These are phyloP conservation scores for Metschnikowia colocasiae DNA, from an alignment of 805 yeast species.

Conservation along the genomic window DNA sequence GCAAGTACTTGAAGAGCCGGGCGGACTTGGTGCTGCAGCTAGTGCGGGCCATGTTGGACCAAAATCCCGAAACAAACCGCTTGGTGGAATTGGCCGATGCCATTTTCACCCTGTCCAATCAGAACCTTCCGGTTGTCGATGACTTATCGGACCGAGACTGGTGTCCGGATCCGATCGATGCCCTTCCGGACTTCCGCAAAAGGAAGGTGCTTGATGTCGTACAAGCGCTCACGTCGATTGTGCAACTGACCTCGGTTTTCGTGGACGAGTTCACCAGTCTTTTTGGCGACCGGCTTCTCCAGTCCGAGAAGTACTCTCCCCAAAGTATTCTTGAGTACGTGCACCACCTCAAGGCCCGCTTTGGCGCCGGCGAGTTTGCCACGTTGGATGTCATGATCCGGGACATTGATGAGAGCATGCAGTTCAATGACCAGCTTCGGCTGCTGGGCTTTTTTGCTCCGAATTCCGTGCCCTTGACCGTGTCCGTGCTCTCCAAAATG, in stretches of 20 bases:
- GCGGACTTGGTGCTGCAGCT: conserved; percentile 68
- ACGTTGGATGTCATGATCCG: conserved; percentile 80
- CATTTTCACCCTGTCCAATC: conserved; percentile 31
- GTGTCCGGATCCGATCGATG: conserved; percentile 87
- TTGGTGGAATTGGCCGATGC: conserved; percentile 55
- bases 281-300: conserved; percentile 56
- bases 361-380: conserved; percentile 63
- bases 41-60: conserved; percentile 65
- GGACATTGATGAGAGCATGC: conserved; percentile 60
- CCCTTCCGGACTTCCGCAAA: conserved; percentile 76
- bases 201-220: conserved; percentile 62
- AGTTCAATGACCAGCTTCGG: conserved; percentile 41
- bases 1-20: conserved; percentile 66
- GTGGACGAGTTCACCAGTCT: conserved; percentile 59
- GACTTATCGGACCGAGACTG: conserved; percentile 53
- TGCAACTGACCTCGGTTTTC: conserved; percentile 64
- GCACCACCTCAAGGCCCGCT: conserved; percentile 55
- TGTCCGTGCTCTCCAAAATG: conserved; percentile 62
- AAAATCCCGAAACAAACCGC: conserved; percentile 33
- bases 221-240: conserved; percentile 66
- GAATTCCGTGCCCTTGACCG: background rate
- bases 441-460: background rate
- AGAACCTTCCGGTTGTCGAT: conserved; percentile 23
- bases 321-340: conserved; percentile 41
- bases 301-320: conserved; percentile 38